These are phyloP conservation scores for Pythium coloratum DNA, from an alignment of 352 stramenopile species.

Conservation along the genomic window DNA sequence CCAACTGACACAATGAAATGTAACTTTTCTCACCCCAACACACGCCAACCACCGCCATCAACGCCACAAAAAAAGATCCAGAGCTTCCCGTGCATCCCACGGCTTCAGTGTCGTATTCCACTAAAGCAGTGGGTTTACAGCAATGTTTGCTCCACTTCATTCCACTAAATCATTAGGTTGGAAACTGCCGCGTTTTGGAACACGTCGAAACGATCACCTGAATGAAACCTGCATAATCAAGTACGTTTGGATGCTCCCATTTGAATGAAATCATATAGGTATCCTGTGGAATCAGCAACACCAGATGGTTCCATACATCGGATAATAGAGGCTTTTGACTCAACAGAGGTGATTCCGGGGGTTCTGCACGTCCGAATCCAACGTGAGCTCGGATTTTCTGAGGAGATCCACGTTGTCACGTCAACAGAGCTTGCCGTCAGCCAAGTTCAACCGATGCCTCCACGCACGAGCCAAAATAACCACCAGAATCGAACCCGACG, in stretches of 20 bases:
- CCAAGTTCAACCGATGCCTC: slow-evolving; percentile 20
- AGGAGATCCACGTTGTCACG: slow-evolving; percentile 10
- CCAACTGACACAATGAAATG: too few species aligned
- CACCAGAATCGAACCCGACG: slow-evolving; percentile 17
- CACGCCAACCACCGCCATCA: too few species aligned
- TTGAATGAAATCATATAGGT: not conserved
- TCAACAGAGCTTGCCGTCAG: slow-evolving; percentile 2
- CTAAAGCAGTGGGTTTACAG: not conserved
- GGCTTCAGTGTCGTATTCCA: too few species aligned
- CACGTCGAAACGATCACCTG: not conserved
- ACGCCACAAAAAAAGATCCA: too few species aligned
- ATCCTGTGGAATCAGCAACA: not conserved
- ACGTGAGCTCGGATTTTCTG: not conserved
- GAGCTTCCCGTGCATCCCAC: too few species aligned
- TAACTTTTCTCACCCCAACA: too few species aligned
- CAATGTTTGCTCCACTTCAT: not conserved
- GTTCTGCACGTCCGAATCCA: slow-evolving; percentile 25
- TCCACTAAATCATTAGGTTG: not conserved
- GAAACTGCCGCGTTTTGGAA: not conserved
- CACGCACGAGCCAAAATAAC: slow-evolving; percentile 1
- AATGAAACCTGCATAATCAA: not conserved
- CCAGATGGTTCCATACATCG: not conserved
- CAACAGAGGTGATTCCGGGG: slow-evolving; percentile 14
- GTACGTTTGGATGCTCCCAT: not conserved
- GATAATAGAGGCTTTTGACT: not conserved